phyloP scores from a whole-genome alignment of 208 protist genomes.

The Strigomonas galati region DNA sequence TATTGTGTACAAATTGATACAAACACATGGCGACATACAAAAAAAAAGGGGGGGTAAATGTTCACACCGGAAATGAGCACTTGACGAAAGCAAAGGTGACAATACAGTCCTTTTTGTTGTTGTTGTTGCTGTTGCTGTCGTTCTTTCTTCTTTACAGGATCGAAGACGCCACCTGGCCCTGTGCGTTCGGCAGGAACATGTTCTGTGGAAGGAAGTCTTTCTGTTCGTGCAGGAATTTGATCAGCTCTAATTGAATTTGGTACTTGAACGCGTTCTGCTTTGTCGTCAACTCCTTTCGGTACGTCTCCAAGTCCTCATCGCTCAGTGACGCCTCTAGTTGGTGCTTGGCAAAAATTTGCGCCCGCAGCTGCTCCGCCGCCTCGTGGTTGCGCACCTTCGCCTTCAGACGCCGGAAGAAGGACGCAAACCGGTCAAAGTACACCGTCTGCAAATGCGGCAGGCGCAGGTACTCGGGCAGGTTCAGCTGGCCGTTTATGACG shows the following conservation, averaged over 20 bases:
- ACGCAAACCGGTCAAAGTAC: constrained; percentile 67
- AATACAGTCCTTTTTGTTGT: no score
- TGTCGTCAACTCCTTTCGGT: constrained; percentile 45
- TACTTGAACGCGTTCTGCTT: constrained; percentile 40
- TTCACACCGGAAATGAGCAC: no score
- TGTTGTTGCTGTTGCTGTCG: background rate
- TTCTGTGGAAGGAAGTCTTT: constrained; percentile 77
- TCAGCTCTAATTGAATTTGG: constrained; percentile 71
- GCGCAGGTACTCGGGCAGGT: constrained; percentile 75
- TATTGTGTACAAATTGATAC: no score
- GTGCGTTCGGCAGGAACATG: constrained; percentile 77
- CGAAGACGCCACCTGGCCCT: constrained; percentile 19
- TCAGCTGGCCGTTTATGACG: constrained; percentile 38
- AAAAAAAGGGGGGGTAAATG: no score
- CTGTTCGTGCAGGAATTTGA: constrained; percentile 82
- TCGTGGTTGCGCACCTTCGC: constrained; percentile 41
- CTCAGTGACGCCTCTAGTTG: constrained; percentile 21
- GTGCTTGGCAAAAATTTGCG: constrained; percentile 37
- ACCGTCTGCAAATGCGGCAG: constrained; percentile 65
- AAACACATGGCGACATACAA: no score
- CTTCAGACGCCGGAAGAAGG: constrained; percentile 68
- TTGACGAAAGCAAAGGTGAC: no score
- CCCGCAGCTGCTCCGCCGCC: constrained; percentile 38
- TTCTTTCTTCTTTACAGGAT: background rate
- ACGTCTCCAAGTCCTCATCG: constrained; percentile 25